These are phyloP conservation scores for Aureobasidium vineae DNA, from an alignment of 2,329 filamentous ascomycete genomes.

Conservation along the genomic window DNA sequence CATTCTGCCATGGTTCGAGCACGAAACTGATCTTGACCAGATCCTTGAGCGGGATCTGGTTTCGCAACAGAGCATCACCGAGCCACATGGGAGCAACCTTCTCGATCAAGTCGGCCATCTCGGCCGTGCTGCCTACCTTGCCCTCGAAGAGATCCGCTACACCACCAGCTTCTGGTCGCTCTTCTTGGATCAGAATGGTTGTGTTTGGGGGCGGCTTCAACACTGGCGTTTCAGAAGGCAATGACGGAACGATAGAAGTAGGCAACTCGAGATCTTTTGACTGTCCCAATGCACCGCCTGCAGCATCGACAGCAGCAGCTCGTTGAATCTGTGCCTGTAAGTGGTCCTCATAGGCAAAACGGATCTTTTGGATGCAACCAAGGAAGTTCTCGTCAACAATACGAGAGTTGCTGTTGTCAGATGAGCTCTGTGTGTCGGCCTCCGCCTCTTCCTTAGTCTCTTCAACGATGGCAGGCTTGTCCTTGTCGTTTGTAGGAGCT, in stretches of 20 bases:
- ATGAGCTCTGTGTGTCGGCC: constrained; percentile 59
- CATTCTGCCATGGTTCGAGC: constrained; percentile 68
- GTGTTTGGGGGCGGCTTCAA: constrained; percentile 67
- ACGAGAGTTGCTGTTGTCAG: constrained; percentile 61
- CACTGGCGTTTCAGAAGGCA: constrained; percentile 72
- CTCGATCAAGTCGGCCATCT: constrained; percentile 79
- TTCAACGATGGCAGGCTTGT: constrained; percentile 64
- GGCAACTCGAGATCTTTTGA: constrained; percentile 48
- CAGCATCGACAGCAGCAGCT: constrained; percentile 36
- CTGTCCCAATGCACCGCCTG: constrained; percentile 35
- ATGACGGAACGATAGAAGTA: constrained; percentile 64
- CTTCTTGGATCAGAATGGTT: constrained; percentile 64
- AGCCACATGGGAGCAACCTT: constrained; percentile 88
- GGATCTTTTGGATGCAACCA: constrained; percentile 70
- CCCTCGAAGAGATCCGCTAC: constrained; percentile 87
- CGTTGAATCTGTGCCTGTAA: constrained; percentile 49
- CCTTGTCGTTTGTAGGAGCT: constrained; percentile 61
- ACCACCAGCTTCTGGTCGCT: constrained; percentile 60
- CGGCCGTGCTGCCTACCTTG: constrained; percentile 72
- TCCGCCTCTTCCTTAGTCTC: constrained; percentile 63
- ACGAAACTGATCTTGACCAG: constrained; percentile 94
- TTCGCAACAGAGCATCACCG: constrained; percentile 79
- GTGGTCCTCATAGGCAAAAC: constrained; percentile 69
- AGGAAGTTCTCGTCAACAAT: constrained; percentile 72
- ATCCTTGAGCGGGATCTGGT: constrained; percentile 82